Percentiles rank a stretch among this genome's conserved stretches.
These are phyloP conservation scores for Schrenkiella parvula DNA, from an alignment of 345 rosid genomes.

Conservation along the genomic window DNA sequence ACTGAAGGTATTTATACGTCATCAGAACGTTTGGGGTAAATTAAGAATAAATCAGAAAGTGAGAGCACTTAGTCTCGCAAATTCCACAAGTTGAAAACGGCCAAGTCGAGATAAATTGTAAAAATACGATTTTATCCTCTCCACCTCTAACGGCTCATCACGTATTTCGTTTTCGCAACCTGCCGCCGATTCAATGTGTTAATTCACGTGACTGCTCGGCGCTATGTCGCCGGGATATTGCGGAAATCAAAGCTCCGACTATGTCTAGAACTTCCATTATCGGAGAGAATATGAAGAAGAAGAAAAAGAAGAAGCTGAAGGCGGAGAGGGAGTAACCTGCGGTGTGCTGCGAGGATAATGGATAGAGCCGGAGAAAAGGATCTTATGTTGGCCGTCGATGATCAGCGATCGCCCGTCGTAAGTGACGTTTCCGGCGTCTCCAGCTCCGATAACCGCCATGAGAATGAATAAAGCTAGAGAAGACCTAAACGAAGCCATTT, in stretches of 20 bases:
- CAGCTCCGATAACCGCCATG: slow-evolving; percentile 6
- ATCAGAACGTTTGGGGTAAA: neutral
- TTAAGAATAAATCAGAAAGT: neutral
- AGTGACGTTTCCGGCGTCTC: slow-evolving; percentile 22
- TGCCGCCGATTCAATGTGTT: slow-evolving; percentile 1
- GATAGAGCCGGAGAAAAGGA: slow-evolving; percentile 82
- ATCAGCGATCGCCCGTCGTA: slow-evolving; percentile 64
- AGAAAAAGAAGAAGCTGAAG: neutral
- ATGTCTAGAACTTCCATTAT: neutral
- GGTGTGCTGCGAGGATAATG: slow-evolving; percentile 86
- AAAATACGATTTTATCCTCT: slow-evolving; percentile 24
- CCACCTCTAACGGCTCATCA: slow-evolving; percentile 29
- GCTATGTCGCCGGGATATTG: neutral
- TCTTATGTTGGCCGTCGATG: slow-evolving; percentile 51
- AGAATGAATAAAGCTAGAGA: slow-evolving; percentile 14
- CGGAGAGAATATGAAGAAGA: neutral
- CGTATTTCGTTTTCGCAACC: slow-evolving; percentile 8
- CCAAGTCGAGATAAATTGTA: neutral
- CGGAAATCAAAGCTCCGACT: neutral
- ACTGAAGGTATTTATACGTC: neutral
- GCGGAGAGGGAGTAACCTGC: slow-evolving; percentile 33
- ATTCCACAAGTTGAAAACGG: slow-evolving; percentile 8
- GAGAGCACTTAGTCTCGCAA: neutral
- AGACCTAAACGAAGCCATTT: slow-evolving; percentile 9
- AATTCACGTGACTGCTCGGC: slow-evolving; percentile 20